Evolutionary conservation across 2,329 filamentous ascomycete genomes (phyloP).

Genomic region (Knufia fluminis): DNA sequence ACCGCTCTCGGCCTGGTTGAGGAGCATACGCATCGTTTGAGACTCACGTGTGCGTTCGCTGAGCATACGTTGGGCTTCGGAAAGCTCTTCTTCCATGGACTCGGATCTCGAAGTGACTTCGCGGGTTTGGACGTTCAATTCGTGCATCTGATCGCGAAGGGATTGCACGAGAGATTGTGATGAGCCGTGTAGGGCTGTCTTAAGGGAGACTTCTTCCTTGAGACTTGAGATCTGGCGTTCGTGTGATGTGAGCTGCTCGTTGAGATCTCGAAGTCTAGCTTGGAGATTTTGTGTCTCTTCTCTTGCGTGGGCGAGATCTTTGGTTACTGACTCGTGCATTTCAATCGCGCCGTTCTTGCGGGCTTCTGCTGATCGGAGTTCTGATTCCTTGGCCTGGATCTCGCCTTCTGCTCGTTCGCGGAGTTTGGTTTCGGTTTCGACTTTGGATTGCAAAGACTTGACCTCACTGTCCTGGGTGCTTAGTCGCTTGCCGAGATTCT

Average conservation of each 20-base stretch:
- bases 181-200: constrained; percentile 73
- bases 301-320: constrained; percentile 62
- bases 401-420: constrained; percentile 71
- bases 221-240: constrained; percentile 58
- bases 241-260: constrained; percentile 62
- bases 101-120: constrained; percentile 76
- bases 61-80: constrained; percentile 76
- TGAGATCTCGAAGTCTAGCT: constrained; percentile 59
- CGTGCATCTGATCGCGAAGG: constrained; percentile 85
- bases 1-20: constrained; percentile 76
- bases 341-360: constrained; percentile 72
- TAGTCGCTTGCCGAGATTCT: constrained; percentile 58
- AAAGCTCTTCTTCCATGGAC: constrained; percentile 81
- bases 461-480: constrained; percentile 70
- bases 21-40: constrained; percentile 84
- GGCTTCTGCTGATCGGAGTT: constrained; percentile 66
- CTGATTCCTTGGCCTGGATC: constrained; percentile 62
- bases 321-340: constrained; percentile 58
- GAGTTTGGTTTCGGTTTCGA: constrained; percentile 62
- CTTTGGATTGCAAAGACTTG: constrained; percentile 65
- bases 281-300: constrained; percentile 55
- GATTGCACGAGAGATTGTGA: constrained; percentile 78
- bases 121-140: constrained; percentile 84
- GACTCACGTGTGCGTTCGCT: constrained; percentile 82
- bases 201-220: constrained; percentile 73